A percentile compares a stretch with the other conserved stretches of the same genome.
phyloP scores from a whole-genome alignment of 352 stramenopile genomes.

The Globisporangium parvum region DNA sequence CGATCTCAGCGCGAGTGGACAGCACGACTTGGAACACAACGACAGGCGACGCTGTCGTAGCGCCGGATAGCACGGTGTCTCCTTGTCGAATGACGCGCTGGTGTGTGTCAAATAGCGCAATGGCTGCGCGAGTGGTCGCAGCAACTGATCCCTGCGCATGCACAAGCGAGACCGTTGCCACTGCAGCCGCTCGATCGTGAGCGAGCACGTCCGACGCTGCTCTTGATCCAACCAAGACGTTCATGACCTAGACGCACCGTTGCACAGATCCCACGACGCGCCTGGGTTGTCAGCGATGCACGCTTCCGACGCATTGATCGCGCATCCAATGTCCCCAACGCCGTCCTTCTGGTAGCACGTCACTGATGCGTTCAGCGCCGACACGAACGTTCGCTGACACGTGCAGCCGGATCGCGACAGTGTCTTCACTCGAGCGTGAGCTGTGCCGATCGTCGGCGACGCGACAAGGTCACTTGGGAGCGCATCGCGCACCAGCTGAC shows the following conservation, averaged over 20 bases:
- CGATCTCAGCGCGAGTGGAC: not conserved
- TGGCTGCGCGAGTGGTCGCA: slow-evolving; percentile 6
- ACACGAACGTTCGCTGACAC: slow-evolving; percentile 16
- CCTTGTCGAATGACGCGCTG: slow-evolving; percentile 13
- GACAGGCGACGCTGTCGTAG: not conserved
- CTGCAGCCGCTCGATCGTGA: slow-evolving; percentile 7
- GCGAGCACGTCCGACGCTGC: not conserved
- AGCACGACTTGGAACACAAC: slow-evolving; percentile 5
- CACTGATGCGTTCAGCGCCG: slow-evolving; percentile 2
- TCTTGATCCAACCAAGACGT: not conserved
- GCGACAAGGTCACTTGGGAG: slow-evolving; percentile 6
- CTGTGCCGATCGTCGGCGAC: not conserved
- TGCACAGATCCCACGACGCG: slow-evolving; percentile 27
- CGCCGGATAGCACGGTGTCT: slow-evolving; percentile 6
- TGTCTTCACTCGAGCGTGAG: slow-evolving; percentile 6
- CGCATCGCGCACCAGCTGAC: slow-evolving; percentile 13
- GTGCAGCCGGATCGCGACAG: slow-evolving; percentile 23
- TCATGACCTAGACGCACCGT: slow-evolving; percentile 15
- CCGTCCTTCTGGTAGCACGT: slow-evolving; percentile 16
- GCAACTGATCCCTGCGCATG: slow-evolving; percentile 7
- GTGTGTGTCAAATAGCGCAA: slow-evolving; percentile 18
- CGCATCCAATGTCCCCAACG: slow-evolving; percentile 14
- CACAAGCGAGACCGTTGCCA: slow-evolving; percentile 26
- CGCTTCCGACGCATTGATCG: slow-evolving; percentile 10
- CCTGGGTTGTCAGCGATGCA: not conserved